A percentile compares a stretch with the other conserved stretches of the same genome.
These are phyloP conservation scores for Xylaria curta DNA, from an alignment of 495 filamentous ascomycete species.

Conservation along the genomic window DNA sequence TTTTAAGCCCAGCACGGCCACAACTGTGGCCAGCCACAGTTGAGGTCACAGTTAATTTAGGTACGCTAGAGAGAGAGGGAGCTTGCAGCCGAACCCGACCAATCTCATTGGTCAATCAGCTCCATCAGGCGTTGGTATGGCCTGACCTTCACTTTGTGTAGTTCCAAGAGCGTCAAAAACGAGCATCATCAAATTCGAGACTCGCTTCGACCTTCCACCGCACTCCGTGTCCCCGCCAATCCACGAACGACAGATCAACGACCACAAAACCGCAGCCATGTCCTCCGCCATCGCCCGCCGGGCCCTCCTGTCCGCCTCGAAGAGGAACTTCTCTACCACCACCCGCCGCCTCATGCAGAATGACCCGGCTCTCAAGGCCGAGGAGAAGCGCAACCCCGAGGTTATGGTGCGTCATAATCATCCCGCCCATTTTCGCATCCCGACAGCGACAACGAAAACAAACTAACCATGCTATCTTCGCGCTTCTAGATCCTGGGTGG, in stretches of 20 bases:
- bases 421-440: background rate
- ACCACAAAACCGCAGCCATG: constrained; percentile 41
- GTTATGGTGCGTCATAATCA: constrained; percentile 52
- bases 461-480: constrained; percentile 32
- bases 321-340: constrained; percentile 49
- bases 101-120: constrained; percentile 24
- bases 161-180: constrained; percentile 4
- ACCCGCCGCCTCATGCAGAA: constrained; percentile 47
- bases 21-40: background rate
- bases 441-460: background rate
- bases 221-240: background rate
- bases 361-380: constrained; percentile 52
- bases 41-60: background rate
- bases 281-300: constrained; percentile 56
- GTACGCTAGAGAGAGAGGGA: background rate
- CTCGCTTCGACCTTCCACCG: background rate
- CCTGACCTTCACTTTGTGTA: constrained; percentile 10
- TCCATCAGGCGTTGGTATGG: constrained; percentile 11
- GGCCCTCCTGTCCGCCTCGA: constrained; percentile 37
- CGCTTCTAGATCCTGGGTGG: constrained; percentile 76
- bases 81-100: background rate
- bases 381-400: constrained; percentile 61
- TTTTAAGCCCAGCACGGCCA: background rate
- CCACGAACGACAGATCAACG: background rate
- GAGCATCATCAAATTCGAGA: background rate